Evolutionary conservation across 1,139 yeast genomes (phyloP).

Genomic region (Spencermartinsiella ligniputridi): DNA sequence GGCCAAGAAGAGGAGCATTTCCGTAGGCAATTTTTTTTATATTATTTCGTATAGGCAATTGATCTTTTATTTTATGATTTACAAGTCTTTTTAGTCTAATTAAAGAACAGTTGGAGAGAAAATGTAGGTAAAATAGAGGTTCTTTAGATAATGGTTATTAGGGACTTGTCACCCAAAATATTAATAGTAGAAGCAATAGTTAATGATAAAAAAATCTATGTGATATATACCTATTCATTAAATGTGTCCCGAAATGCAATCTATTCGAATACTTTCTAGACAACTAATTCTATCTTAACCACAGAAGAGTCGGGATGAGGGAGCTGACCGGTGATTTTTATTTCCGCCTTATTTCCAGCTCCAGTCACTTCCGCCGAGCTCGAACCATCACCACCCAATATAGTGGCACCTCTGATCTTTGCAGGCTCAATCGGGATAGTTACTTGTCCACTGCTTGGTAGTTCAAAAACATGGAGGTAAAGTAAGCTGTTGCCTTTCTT

Average conservation of each 20-base stretch:
- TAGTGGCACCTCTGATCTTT: neutral
- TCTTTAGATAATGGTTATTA: too few relatives aligned
- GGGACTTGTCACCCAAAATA: too few relatives aligned
- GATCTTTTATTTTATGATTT: too few relatives aligned
- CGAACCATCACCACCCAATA: slow-evolving; percentile 1
- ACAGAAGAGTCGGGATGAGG: neutral
- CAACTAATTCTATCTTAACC: neutral
- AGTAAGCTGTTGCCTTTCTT: neutral
- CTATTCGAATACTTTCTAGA: too few relatives aligned
- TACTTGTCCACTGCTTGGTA: neutral
- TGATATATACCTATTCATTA: too few relatives aligned
- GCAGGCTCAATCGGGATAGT: neutral
- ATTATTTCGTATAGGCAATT: too few relatives aligned
- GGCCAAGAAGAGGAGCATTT: slow-evolving; percentile 30
- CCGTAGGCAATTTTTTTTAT: slow-evolving; percentile 1
- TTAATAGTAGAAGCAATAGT: too few relatives aligned
- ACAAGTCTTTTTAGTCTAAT: too few relatives aligned
- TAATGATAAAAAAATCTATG: too few relatives aligned
- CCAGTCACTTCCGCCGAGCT: neutral
- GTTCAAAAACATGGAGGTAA: slow-evolving; percentile 5
- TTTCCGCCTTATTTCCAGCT: neutral
- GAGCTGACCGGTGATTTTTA: neutral
- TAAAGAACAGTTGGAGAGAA: too few relatives aligned
- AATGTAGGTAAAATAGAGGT: too few relatives aligned
- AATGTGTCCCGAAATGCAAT: too few relatives aligned